Conservation (phyloP, 208 protist genomes). For the Acanthamoeba castellanii region DNA sequence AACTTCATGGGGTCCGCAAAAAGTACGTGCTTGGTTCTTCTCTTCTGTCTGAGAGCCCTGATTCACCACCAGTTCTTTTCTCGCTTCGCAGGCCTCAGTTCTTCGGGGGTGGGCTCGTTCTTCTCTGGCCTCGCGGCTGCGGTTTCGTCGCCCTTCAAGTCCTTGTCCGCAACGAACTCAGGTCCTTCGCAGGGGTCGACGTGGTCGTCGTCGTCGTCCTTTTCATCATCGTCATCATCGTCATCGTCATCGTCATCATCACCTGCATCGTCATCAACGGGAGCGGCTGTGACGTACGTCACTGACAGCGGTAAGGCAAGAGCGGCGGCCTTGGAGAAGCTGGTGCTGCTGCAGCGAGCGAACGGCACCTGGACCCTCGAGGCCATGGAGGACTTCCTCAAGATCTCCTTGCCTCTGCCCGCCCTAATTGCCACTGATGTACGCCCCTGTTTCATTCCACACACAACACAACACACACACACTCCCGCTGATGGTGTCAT, state of each 20-base stretch:
- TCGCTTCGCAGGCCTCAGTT: not conserved
- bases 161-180: not conserved
- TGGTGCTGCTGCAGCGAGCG: not conserved
- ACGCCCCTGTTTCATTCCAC: not conserved
- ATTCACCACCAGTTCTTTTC: not conserved
- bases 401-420: not conserved
- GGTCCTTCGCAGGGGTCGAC: too few relatives aligned
- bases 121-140: not conserved
- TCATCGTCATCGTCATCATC: not conserved
- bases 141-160: not conserved
- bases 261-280: not conserved
- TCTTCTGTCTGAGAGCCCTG: not conserved
- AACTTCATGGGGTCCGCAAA: not conserved
- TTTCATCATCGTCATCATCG: not conserved
- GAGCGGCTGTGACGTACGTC: not conserved
- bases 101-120: not conserved
- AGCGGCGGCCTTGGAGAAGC: not conserved
- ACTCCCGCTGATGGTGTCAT: not conserved
- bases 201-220: not conserved
- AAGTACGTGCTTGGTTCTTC: not conserved
- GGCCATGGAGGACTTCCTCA: slow-evolving; percentile 11
- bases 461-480: not conserved
- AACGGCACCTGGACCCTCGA: not conserved
- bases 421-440: not conserved
- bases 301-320: not conserved